Conservation (phyloP, 768 basidiomycete species). For the Leccinum obscurum region DNA sequence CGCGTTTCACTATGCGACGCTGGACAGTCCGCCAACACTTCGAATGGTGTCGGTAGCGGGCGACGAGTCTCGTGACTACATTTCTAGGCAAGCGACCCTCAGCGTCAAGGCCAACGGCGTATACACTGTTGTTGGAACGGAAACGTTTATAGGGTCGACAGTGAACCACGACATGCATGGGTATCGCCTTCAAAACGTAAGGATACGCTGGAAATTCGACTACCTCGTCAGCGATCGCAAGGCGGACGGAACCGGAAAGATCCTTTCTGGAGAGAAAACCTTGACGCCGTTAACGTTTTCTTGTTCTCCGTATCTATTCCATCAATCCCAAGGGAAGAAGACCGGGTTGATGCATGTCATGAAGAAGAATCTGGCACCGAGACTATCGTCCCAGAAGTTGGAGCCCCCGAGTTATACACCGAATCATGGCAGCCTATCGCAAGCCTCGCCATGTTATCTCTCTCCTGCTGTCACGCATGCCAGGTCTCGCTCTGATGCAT, state of each 20-base stretch:
- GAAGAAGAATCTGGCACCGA: slow-evolving; percentile 68
- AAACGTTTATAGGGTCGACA: slow-evolving; percentile 37
- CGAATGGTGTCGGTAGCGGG: slow-evolving; percentile 66
- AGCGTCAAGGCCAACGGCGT: slow-evolving; percentile 70
- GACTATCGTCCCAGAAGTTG: slow-evolving; percentile 61
- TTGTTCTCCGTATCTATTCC: slow-evolving; percentile 65
- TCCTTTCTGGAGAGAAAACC: slow-evolving; percentile 65
- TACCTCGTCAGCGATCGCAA: slow-evolving; percentile 70
- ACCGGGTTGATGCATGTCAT: slow-evolving; percentile 68
- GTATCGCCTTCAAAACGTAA: slow-evolving; percentile 31
- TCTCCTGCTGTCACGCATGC: slow-evolving; percentile 10
- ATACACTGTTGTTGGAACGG: slow-evolving; percentile 70
- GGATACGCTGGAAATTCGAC: slow-evolving; percentile 74
- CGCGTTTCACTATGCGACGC: slow-evolving; percentile 69
- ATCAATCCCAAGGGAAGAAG: slow-evolving; percentile 64
- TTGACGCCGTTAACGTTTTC: slow-evolving; percentile 73
- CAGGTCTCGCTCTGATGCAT: slow-evolving; percentile 27
- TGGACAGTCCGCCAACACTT: slow-evolving; percentile 68
- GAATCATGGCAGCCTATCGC: slow-evolving; percentile 6
- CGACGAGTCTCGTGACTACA: slow-evolving; percentile 70
- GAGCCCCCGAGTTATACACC: slow-evolving; percentile 40
- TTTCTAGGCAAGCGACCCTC: slow-evolving; percentile 74
- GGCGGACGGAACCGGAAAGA: slow-evolving; percentile 44
- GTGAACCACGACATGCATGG: slow-evolving; percentile 20
- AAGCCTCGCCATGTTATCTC: not conserved